These are phyloP conservation scores for Abrus pulchellus DNA, from an alignment of 306 rosid species.

Conservation along the genomic window DNA sequence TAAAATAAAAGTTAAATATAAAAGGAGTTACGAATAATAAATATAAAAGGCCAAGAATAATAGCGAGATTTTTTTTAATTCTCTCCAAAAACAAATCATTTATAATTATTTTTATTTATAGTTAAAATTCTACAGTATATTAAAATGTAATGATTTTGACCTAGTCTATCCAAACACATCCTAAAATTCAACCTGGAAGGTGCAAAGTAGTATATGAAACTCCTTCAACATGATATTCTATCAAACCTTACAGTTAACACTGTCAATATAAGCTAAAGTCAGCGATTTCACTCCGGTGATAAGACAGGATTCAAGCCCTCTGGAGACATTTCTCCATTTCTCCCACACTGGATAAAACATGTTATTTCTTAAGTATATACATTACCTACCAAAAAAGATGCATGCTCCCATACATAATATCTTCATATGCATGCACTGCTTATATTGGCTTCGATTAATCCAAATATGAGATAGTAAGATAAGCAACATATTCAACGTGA, in stretches of 20 bases:
- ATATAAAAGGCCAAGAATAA: too few relatives aligned
- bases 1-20: too few relatives aligned
- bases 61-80: too few relatives aligned
- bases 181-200: background rate
- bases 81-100: too few relatives aligned
- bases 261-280: constrained; percentile 4
- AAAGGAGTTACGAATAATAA: too few relatives aligned
- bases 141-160: too few relatives aligned
- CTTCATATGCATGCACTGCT: constrained; percentile 44
- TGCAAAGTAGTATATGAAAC: constrained; percentile 8
- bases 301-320: constrained; percentile 33
- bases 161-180: too few relatives aligned
- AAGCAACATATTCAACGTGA: constrained; percentile 30
- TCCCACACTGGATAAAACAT: constrained; percentile 17
- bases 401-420: constrained; percentile 19
- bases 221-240: constrained; percentile 30
- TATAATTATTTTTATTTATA: too few relatives aligned
- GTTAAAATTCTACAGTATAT: too few relatives aligned
- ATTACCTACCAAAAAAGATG: background rate
- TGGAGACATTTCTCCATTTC: constrained; percentile 33
- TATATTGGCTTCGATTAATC: constrained; percentile 22
- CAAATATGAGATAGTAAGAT: constrained; percentile 30
- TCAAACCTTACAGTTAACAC: constrained; percentile 7
- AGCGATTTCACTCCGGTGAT: background rate
- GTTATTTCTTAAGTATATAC: constrained; percentile 15